phyloP scores from a whole-genome alignment of 805 yeast genomes.

The Ogataea ramenticola region DNA sequence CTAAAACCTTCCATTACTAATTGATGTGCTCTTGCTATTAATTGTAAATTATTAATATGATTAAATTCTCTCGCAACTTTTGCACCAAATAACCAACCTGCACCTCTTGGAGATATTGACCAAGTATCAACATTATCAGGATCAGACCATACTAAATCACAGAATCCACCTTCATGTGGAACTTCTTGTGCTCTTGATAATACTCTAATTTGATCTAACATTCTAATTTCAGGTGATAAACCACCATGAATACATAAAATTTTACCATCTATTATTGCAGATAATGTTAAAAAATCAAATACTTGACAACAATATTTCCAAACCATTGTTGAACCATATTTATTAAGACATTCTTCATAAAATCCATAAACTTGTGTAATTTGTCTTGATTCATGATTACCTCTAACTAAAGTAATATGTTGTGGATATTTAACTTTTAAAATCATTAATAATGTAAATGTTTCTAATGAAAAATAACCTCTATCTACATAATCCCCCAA shows the following conservation, averaged over 20 bases:
- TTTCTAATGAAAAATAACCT: constrained; percentile 93
- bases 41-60: constrained; percentile 80
- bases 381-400: constrained; percentile 96
- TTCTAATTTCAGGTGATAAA: constrained; percentile 90
- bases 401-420: constrained; percentile 86
- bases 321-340: constrained; percentile 90
- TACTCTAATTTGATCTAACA: constrained; percentile 94
- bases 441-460: constrained; percentile 90
- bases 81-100: constrained; percentile 96
- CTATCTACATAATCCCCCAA: constrained; percentile 96
- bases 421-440: constrained; percentile 64
- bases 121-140: constrained; percentile 97
- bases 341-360: constrained; percentile 90
- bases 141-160: constrained; percentile 96
- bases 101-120: constrained; percentile 98
- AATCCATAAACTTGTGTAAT: constrained; percentile 99
- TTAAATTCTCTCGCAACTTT: constrained; percentile 93
- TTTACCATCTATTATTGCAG: constrained; percentile 93
- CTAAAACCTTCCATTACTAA: constrained; percentile 98
- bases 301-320: constrained; percentile 98
- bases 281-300: constrained; percentile 86
- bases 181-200: constrained; percentile 95
- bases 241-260: constrained; percentile 97
- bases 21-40: constrained; percentile 96
- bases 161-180: constrained; percentile 98